Evolutionary conservation across 139 green algal species (phyloP).

Genomic region (Chara braunii): DNA sequence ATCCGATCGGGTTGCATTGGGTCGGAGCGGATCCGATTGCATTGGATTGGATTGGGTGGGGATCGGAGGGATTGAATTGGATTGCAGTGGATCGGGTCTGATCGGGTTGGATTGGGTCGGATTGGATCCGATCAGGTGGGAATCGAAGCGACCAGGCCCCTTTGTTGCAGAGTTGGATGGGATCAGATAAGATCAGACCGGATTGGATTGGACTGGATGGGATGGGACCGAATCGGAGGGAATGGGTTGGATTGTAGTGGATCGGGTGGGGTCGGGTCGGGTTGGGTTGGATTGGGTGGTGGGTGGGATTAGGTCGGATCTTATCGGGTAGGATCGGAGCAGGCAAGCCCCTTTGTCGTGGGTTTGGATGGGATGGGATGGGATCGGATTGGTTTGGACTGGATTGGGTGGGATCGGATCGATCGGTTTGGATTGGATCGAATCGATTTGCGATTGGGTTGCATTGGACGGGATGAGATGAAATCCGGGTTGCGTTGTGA

Average conservation of each 20-base stretch:
- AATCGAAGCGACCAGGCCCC: too few relatives aligned
- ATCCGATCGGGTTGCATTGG: background rate
- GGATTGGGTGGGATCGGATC: constrained; percentile 17
- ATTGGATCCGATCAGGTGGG: constrained; percentile 14
- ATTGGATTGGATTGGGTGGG: constrained; percentile 3
- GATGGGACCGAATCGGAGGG: too few relatives aligned
- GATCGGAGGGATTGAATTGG: background rate
- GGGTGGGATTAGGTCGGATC: too few relatives aligned
- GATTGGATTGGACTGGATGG: too few relatives aligned
- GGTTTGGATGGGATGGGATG: constrained; percentile 11
- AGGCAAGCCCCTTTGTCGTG: background rate
- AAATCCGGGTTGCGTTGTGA: too few relatives aligned
- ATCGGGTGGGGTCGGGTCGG: too few relatives aligned
- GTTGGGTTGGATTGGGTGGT: too few relatives aligned
- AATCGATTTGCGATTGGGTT: constrained; percentile 1
- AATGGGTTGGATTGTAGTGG: too few relatives aligned
- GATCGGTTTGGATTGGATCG: constrained; percentile 3
- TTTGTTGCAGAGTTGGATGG: too few relatives aligned
- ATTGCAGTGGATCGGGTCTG: constrained; percentile 6
- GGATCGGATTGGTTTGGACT: constrained; percentile 13
- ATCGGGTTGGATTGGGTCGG: constrained; percentile 16
- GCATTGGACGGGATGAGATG: too few relatives aligned
- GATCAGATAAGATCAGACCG: too few relatives aligned
- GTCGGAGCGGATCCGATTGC: background rate
- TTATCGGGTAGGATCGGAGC: background rate